A percentile compares a stretch with the other conserved stretches of the same genome.
Evolutionary conservation across 768 basidiomycete genomes (phyloP).

Genomic region (Tricholoma terreum): DNA sequence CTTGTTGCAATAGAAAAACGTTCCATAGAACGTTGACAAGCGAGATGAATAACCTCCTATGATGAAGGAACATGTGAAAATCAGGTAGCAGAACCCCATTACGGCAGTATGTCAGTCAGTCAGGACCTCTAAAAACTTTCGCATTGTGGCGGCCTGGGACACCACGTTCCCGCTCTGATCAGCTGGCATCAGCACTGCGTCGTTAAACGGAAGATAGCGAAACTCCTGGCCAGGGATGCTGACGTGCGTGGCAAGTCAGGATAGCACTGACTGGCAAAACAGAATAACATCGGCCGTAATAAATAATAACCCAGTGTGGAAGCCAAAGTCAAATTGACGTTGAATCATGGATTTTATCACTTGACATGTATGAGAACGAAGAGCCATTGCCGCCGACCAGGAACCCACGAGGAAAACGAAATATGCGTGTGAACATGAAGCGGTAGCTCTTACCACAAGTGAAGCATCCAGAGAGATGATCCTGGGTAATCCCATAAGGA

Average conservation of each 20-base stretch:
- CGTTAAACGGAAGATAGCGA: not conserved
- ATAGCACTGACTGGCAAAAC: not conserved
- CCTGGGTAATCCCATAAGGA: too few relatives aligned
- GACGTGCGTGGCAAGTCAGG: not conserved
- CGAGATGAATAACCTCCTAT: not conserved
- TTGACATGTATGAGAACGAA: not conserved
- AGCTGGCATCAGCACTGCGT: conserved; percentile 1
- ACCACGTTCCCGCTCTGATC: conserved; percentile 3
- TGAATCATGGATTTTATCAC: not conserved
- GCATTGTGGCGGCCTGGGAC: not conserved
- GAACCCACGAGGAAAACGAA: not conserved
- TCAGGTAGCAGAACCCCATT: not conserved
- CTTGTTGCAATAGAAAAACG: not conserved
- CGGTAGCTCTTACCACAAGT: not conserved
- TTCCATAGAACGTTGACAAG: not conserved
- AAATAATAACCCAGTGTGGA: not conserved
- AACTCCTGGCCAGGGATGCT: not conserved
- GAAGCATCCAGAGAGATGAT: too few relatives aligned
- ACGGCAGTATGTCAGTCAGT: not conserved
- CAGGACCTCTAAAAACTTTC: not conserved
- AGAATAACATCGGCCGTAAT: not conserved
- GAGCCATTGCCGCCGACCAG: not conserved
- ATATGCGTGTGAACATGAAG: not conserved
- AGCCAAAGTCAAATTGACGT: not conserved
- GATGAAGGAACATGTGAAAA: not conserved